These are phyloP conservation scores for Trichoderma cornu-damae DNA, from an alignment of 2,329 filamentous ascomycete genomes.

Conservation along the genomic window DNA sequence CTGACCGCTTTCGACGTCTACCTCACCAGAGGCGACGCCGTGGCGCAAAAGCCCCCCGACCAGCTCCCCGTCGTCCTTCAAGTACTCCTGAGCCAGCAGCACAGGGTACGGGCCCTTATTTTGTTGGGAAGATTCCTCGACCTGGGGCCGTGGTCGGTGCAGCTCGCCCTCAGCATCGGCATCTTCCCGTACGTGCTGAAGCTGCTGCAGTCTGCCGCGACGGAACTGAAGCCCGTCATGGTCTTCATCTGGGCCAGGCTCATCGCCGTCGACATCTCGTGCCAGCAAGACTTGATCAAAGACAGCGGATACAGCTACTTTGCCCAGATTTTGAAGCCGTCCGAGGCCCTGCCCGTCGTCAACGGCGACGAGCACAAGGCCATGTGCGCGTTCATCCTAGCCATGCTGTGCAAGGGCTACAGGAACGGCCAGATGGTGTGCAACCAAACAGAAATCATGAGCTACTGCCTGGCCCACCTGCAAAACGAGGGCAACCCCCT, in stretches of 20 bases:
- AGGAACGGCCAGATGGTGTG: slow-evolving; percentile 88
- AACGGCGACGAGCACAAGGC: slow-evolving; percentile 93
- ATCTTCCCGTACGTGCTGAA: slow-evolving; percentile 99
- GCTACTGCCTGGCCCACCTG: slow-evolving; percentile 78
- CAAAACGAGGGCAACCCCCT: slow-evolving; percentile 82
- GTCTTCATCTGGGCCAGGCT: slow-evolving; percentile 98
- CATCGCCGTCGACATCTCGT: slow-evolving; percentile 88
- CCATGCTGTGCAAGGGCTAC: slow-evolving; percentile 95
- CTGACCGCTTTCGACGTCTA: slow-evolving; percentile 97
- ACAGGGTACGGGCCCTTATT: slow-evolving; percentile 84
- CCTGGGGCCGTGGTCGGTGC: slow-evolving; percentile 96
- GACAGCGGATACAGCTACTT: slow-evolving; percentile 98
- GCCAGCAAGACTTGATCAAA: slow-evolving; percentile 89
- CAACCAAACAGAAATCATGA: slow-evolving; percentile 83
- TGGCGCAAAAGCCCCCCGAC: slow-evolving; percentile 81
- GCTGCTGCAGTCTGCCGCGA: slow-evolving; percentile 86
- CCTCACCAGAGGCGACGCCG: slow-evolving; percentile 71
- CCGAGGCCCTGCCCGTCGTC: slow-evolving; percentile 74
- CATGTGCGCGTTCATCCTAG: slow-evolving; percentile 97
- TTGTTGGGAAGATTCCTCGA: slow-evolving; percentile 90
- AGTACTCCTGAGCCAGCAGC: slow-evolving; percentile 91
- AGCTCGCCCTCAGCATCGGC: slow-evolving; percentile 91
- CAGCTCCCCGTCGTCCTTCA: slow-evolving; percentile 95
- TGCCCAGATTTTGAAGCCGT: slow-evolving; percentile 81
- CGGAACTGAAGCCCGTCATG: slow-evolving; percentile 96